Evolutionary conservation across 805 yeast genomes (phyloP).

Genomic region (Brettanomyces sp.): DNA sequence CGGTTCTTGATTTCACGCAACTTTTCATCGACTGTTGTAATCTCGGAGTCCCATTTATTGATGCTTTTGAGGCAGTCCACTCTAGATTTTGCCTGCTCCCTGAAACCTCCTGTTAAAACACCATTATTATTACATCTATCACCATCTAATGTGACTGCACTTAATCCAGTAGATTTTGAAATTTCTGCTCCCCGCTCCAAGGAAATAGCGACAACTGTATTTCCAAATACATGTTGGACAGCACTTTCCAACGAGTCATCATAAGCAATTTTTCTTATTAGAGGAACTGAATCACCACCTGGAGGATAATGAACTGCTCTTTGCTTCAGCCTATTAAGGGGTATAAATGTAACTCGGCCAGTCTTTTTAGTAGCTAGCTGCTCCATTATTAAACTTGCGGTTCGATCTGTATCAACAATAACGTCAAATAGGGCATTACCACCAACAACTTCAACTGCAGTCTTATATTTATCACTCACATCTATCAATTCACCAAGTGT

Average conservation of each 20-base stretch:
- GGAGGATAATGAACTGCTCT: conserved; percentile 46
- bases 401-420: conserved; percentile 79
- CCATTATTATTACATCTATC: conserved; percentile 82
- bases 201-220: conserved; percentile 65
- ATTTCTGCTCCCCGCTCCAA: conserved; percentile 60
- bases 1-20: conserved; percentile 29
- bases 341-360: conserved; percentile 89
- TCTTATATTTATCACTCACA: conserved; percentile 72
- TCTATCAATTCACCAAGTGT: conserved; percentile 76
- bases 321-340: conserved; percentile 59
- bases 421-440: conserved; percentile 81
- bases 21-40: conserved; percentile 30
- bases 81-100: conserved; percentile 59
- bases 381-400: conserved; percentile 73
- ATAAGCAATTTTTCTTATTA: conserved; percentile 63
- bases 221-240: conserved; percentile 72
- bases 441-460: conserved; percentile 84
- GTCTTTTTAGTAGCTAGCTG: conserved; percentile 59
- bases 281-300: conserved; percentile 60
- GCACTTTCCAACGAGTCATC: conserved; percentile 53
- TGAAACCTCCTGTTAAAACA: conserved; percentile 79
- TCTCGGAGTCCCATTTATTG: conserved; percentile 41
- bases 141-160: conserved; percentile 85
- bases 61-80: conserved; percentile 59
- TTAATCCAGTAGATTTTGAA: conserved; percentile 50